phyloP scores from a whole-genome alignment of 495 filamentous ascomycete genomes.

The Penicillium egyptiacum region DNA sequence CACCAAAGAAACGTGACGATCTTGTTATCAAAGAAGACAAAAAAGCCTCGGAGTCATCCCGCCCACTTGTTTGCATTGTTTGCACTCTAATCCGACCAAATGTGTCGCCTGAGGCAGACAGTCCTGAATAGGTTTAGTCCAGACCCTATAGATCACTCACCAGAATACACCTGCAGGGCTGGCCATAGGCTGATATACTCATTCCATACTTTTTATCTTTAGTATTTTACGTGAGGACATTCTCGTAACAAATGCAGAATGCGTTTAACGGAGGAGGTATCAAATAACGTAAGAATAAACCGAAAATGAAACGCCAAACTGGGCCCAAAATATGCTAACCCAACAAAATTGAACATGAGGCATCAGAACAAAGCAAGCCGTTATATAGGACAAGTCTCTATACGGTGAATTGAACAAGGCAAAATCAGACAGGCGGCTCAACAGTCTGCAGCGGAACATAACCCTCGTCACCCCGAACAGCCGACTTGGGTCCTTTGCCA shows the following conservation, averaged over 20 bases:
- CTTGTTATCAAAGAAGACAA: conserved; percentile 29
- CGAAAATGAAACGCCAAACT: conserved; percentile 4
- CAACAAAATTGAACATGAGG: background rate
- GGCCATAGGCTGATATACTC: background rate
- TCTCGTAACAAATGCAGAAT: background rate
- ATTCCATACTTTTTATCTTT: background rate
- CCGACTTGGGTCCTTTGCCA: conserved; percentile 24
- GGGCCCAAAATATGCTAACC: background rate
- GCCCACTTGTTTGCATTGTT: conserved; percentile 36
- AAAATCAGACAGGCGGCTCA: conserved; percentile 35
- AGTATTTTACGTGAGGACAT: background rate
- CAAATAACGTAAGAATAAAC: conserved; percentile 10
- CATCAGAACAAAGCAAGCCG: background rate
- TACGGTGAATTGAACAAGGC: background rate
- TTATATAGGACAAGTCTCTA: background rate
- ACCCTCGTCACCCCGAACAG: conserved; percentile 35
- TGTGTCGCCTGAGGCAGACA: background rate
- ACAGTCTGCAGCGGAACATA: conserved; percentile 49
- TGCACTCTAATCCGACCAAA: conserved; percentile 8
- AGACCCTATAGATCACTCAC: background rate
- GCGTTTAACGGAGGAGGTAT: conserved; percentile 18
- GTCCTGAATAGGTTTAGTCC: background rate
- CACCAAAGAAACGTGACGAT: conserved; percentile 2
- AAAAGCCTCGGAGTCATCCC: conserved; percentile 42
- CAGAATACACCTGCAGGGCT: no score